Percentiles rank a stretch among this genome's conserved stretches.
Conservation (phyloP, 1,284 basidiomycete species). For the Mycosarcoma maydis region DNA sequence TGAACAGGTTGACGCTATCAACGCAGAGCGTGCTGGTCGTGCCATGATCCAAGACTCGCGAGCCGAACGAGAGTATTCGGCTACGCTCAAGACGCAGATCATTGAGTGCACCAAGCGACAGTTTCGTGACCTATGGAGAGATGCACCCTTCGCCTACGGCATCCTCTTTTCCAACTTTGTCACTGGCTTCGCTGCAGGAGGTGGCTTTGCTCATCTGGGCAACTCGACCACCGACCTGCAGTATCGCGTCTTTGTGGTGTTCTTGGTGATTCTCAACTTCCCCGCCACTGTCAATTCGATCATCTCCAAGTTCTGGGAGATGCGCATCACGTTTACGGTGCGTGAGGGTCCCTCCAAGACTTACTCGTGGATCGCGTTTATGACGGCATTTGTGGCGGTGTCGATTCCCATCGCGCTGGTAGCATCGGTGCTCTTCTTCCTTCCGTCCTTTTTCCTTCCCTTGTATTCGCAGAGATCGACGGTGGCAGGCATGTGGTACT, state of each 20-base stretch:
- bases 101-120: conserved; percentile 72
- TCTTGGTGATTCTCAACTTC: conserved; percentile 53
- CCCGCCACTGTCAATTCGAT: conserved; percentile 55
- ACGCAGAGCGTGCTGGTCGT: conserved; percentile 57
- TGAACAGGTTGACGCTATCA: conserved; percentile 69
- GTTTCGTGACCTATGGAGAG: conserved; percentile 73
- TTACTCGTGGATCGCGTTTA: conserved; percentile 52
- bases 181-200: conserved; percentile 61
- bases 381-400: conserved; percentile 49
- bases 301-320: conserved; percentile 56
- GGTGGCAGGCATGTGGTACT: conserved; percentile 58
- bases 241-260: conserved; percentile 41
- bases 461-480: conserved; percentile 44
- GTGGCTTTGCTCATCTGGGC: conserved; percentile 45
- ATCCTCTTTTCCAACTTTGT: conserved; percentile 72
- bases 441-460: conserved; percentile 60
- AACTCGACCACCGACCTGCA: conserved; percentile 30
- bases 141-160: conserved; percentile 79
- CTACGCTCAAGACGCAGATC: conserved; percentile 72
- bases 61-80: conserved; percentile 71
- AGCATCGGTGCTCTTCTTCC: conserved; percentile 61
- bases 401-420: conserved; percentile 56
- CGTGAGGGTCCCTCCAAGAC: conserved; percentile 54
- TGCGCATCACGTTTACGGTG: conserved; percentile 52
- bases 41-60: conserved; percentile 41